Evolutionary conservation across 2,329 filamentous ascomycete genomes (phyloP).

Genomic region (Paecilomyces dactylethromorphus): DNA sequence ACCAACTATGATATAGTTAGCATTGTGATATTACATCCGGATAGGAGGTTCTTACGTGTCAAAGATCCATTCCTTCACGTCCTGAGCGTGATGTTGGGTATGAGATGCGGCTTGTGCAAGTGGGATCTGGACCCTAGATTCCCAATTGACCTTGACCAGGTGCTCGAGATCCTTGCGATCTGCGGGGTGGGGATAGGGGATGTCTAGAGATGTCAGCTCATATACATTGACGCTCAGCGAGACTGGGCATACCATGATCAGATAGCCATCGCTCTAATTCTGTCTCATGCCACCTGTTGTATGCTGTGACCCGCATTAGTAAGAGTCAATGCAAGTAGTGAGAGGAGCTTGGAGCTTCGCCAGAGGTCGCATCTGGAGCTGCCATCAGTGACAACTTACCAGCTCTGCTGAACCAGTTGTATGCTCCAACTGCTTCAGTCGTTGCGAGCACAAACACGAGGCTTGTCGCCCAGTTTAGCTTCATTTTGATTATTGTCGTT

Average conservation of each 20-base stretch:
- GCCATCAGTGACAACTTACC: slow-evolving; percentile 50
- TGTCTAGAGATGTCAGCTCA: slow-evolving; percentile 35
- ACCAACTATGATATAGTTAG: slow-evolving; percentile 60
- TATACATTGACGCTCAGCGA: background rate
- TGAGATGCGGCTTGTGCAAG: slow-evolving; percentile 76
- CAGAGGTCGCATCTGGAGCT: background rate
- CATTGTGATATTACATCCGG: slow-evolving; percentile 4
- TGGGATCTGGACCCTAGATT: slow-evolving; percentile 62
- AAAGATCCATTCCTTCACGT: slow-evolving; percentile 84
- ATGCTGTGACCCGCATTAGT: slow-evolving; percentile 53
- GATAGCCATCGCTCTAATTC: slow-evolving; percentile 96
- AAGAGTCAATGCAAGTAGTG: background rate
- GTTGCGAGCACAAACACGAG: slow-evolving; percentile 67
- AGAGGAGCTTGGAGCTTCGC: background rate
- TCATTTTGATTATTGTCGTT: slow-evolving; percentile 56
- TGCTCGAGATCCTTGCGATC: slow-evolving; percentile 93
- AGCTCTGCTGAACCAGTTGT: slow-evolving; percentile 79
- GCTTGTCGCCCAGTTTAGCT: slow-evolving; percentile 61
- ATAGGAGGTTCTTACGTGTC: slow-evolving; percentile 54
- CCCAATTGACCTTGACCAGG: slow-evolving; percentile 86
- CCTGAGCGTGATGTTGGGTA: slow-evolving; percentile 63
- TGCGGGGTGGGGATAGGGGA: slow-evolving; percentile 82
- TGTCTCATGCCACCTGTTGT: slow-evolving; percentile 98
- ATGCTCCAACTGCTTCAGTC: slow-evolving; percentile 59
- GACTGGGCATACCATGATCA: slow-evolving; percentile 55